Evolutionary conservation across 2,329 filamentous ascomycete genomes (phyloP), one percentile per base, ranked within the genome.

Genomic region (Colletotrichum tofieldiae): DNA sequence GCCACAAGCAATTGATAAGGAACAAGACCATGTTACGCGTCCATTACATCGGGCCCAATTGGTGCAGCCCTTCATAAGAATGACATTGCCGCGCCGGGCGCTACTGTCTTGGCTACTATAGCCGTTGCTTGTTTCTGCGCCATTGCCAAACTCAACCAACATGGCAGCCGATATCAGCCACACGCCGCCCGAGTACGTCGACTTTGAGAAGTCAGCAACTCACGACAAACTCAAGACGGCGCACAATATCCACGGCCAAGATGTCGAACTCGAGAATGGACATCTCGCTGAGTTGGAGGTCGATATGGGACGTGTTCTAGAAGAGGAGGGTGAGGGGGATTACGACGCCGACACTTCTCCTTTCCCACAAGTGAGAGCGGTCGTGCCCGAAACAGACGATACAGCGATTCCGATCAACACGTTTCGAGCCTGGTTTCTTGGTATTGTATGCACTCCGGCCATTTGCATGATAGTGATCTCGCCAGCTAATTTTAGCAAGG

Each of bases 401-500:
- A 69, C 73, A 2, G 71, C 47, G 32, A 79, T 76, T 54, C 76
- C 72, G 12, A 77, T 73, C 75, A 81, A 77, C 67, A 84, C 82
- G 73, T 76, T 89, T 77, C 77, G 82, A 3, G 80, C 81, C n/a
- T 86, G 85, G 85, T 67, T 84, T 8, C 78, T 86, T 1, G 78
- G 86, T 35, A 60, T 86, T 45, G 85, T 86, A 66, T 81, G 84
- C 14, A 81, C 83, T 82, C 14, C 80, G 82, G 2, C 6, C 39
- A 5, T 32, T 39, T 20, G 14, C 14, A 23, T 35, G 14, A 9
- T 7, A 16, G 1, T 37, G 41, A 20, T 20, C 5, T 29, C 7
- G 14, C 37, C 54, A 9, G 54, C 54, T 56, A 39, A 39, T 2
- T 6, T n/a, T 2, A n/a, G 29, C 12, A 62, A 70, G 65, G 39